Conservation (phyloP, 73 alveolate genomes). For the Effrenium voratum region DNA sequence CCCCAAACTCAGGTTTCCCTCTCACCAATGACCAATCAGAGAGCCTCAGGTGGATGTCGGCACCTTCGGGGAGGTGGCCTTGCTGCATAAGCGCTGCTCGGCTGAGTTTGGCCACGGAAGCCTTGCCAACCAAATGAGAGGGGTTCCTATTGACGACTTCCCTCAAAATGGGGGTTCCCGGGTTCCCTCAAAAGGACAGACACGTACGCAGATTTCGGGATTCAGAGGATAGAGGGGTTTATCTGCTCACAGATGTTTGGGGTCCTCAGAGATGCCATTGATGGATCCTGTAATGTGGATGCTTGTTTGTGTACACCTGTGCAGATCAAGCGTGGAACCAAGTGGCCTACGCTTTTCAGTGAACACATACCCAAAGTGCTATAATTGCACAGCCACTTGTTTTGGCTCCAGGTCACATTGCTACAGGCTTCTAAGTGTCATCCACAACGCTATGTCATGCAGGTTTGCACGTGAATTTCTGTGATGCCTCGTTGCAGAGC, state of each 20-base stretch:
- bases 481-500: too few species aligned
- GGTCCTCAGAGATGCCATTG: not conserved
- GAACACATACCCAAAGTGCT: too few species aligned
- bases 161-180: too few species aligned
- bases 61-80: conserved; percentile 87
- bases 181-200: not conserved
- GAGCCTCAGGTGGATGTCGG: conserved; percentile 30
- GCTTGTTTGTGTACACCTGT: not conserved
- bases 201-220: not conserved
- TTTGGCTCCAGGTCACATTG: too few species aligned
- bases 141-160: too few species aligned
- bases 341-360: not conserved
- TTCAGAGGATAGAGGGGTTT: not conserved
- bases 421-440: too few species aligned
- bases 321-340: not conserved
- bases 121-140: too few species aligned
- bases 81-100: conserved; percentile 52
- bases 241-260: not conserved
- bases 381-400: not conserved
- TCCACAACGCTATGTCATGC: too few species aligned
- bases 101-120: not conserved
- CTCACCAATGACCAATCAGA: too few species aligned
- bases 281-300: too few species aligned
- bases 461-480: too few species aligned
- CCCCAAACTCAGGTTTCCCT: too few species aligned